phyloP scores from a whole-genome alignment of 2,329 filamentous ascomycete species.

The Scopulariopsis brevicaulis region DNA sequence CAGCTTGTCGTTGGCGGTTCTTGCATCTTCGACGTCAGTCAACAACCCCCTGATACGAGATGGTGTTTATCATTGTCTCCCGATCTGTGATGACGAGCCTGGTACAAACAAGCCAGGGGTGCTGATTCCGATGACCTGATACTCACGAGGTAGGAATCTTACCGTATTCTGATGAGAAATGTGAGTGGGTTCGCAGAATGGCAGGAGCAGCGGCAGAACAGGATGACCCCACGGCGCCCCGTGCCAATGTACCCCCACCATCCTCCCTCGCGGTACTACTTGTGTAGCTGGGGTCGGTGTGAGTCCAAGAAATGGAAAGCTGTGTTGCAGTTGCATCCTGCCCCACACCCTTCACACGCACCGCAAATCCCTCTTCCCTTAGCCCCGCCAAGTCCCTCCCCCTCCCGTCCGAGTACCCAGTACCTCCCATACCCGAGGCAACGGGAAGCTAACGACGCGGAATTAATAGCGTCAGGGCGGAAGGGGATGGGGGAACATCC shows the following conservation, averaged over 20 bases:
- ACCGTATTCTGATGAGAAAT: too few relatives aligned
- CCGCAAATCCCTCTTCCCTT: background rate
- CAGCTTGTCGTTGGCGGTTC: background rate
- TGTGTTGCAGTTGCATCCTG: background rate
- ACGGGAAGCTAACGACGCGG: background rate
- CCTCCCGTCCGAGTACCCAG: background rate
- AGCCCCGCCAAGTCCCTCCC: background rate
- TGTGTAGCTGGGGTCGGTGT: too few relatives aligned
- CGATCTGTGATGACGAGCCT: too few relatives aligned
- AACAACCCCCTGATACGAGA: too few relatives aligned
- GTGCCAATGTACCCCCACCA: background rate
- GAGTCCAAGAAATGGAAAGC: background rate
- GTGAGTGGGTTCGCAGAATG: too few relatives aligned
- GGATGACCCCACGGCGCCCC: too few relatives aligned
- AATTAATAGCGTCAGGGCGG: background rate
- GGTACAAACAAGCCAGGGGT: too few relatives aligned
- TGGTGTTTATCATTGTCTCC: too few relatives aligned
- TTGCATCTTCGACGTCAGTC: background rate
- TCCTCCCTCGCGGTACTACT: background rate
- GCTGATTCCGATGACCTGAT: too few relatives aligned
- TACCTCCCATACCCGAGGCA: background rate
- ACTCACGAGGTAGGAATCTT: too few relatives aligned
- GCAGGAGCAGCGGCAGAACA: too few relatives aligned
- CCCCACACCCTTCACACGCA: background rate
- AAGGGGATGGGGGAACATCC: background rate